Evolutionary conservation across 345 rosid species (phyloP).

Genomic region (Sisymbrium irio): DNA sequence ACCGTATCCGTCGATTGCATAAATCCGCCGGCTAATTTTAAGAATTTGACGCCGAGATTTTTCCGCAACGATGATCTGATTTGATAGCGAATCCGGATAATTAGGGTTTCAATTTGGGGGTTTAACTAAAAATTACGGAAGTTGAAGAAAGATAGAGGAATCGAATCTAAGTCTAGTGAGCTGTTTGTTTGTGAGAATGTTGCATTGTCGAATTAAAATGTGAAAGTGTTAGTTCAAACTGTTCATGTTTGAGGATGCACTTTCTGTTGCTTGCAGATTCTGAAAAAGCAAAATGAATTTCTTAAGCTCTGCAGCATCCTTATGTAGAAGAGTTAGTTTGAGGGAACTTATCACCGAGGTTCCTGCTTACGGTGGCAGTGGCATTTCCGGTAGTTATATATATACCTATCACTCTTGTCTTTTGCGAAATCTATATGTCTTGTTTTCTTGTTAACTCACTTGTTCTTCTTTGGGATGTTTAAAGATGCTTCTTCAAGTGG

Average conservation of each 20-base stretch:
- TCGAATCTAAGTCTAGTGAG: background rate
- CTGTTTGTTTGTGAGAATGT: too few species aligned
- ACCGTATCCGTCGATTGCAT: background rate
- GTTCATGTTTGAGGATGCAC: background rate
- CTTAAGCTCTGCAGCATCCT: slow-evolving; percentile 35
- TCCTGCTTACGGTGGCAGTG: slow-evolving; percentile 43
- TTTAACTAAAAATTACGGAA: background rate
- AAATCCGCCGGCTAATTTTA: background rate
- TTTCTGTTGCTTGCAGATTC: background rate
- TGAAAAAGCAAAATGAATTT: slow-evolving; percentile 34
- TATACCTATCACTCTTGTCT: background rate
- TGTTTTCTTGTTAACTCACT: background rate
- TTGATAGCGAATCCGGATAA: background rate
- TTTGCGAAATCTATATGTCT: background rate
- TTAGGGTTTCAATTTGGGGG: background rate
- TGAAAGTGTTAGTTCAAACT: background rate
- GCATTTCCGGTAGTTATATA: slow-evolving; percentile 46
- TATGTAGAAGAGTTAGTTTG: slow-evolving; percentile 46
- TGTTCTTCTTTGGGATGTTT: background rate
- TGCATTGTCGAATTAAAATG: background rate
- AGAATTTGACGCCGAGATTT: background rate
- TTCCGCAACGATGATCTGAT: background rate
- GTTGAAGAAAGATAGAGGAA: background rate
- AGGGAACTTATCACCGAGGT: slow-evolving; percentile 46
- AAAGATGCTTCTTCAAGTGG: slow-evolving; percentile 59